Evolutionary conservation across 805 yeast species (phyloP).

Genomic region (Saturnispora ahearnii): DNA sequence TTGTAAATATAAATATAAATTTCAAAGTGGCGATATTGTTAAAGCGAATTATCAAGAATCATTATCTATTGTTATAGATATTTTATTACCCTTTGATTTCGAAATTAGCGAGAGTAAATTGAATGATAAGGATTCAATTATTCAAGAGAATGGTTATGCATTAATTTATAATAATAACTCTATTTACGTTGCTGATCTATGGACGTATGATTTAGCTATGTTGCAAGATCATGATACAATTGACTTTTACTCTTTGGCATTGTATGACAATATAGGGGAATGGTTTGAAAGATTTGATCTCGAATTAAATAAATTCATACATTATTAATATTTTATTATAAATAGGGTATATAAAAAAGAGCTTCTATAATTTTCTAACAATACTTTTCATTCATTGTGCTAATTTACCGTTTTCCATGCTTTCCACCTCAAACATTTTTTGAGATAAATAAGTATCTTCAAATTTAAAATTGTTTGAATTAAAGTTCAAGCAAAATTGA

Average conservation of each 20-base stretch:
- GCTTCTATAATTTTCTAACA: constrained; percentile 10
- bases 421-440: constrained; percentile 17
- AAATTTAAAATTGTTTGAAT: constrained; percentile 22
- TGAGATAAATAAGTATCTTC: constrained; percentile 25
- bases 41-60: background rate
- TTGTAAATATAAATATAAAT: background rate
- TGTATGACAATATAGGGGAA: constrained; percentile 1
- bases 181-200: background rate
- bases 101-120: background rate
- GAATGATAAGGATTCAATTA: background rate
- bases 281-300: constrained; percentile 3
- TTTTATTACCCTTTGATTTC: background rate
- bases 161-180: background rate
- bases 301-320: background rate
- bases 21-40: constrained; percentile 4
- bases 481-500: constrained; percentile 25
- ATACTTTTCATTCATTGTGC: constrained; percentile 12
- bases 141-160: background rate
- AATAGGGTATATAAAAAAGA: background rate
- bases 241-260: background rate
- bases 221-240: background rate
- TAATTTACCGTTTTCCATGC: constrained; percentile 16
- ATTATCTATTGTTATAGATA: background rate
- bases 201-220: background rate
- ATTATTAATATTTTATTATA: background rate